These are phyloP conservation scores for Apiotrichum domesticum DNA, from an alignment of 1,284 basidiomycete genomes.

Conservation along the genomic window DNA sequence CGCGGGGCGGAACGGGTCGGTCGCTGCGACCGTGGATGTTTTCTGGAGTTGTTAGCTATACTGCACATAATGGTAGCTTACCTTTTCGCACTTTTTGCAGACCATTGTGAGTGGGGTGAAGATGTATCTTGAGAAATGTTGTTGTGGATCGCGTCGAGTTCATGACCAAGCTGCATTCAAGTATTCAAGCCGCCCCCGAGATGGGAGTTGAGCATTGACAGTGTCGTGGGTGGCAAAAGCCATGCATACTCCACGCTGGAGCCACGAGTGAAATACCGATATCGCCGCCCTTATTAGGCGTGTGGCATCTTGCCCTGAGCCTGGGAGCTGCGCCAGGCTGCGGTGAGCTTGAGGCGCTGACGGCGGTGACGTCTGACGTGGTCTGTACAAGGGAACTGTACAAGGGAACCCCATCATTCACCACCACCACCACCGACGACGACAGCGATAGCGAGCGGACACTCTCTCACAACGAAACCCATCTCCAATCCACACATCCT, in stretches of 20 bases:
- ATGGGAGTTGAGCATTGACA: too few species aligned
- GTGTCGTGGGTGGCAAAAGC: neutral
- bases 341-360: neutral
- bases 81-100: slow-evolving; percentile 49
- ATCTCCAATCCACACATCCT: too few species aligned
- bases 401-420: too few species aligned
- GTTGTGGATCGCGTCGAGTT: too few species aligned
- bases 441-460: too few species aligned
- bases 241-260: neutral
- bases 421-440: too few species aligned
- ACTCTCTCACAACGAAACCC: too few species aligned
- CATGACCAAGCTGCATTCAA: neutral
- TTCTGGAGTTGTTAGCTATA: slow-evolving; percentile 25
- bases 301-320: too few species aligned
- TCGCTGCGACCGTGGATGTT: slow-evolving; percentile 39
- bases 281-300: too few species aligned
- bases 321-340: neutral
- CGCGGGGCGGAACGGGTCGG: slow-evolving; percentile 40
- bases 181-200: neutral
- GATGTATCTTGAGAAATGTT: neutral
- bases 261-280: neutral
- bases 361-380: neutral
- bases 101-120: slow-evolving; percentile 32
- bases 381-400: neutral
- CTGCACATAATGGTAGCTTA: slow-evolving; percentile 9